Base-by-base conservation (phyloP, 1,139 yeast species). In the Magnusiomyces ingens region DNA sequence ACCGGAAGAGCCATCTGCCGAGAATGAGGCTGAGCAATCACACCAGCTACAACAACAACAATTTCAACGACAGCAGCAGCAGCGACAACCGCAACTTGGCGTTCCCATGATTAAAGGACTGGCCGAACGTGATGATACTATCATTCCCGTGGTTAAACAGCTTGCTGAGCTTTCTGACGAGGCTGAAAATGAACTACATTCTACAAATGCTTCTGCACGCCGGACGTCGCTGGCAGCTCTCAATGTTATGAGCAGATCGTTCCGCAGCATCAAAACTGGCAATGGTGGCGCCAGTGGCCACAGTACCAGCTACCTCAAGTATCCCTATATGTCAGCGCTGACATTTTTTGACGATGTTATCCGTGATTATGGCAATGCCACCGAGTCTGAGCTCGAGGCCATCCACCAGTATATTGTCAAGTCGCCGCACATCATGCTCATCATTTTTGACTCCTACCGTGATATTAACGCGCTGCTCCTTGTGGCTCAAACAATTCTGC, bases 371-470 rank as follows among this genome's bases (percentile, higher is more conserved):
- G 47, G 47, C 19, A 17, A n/a, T 13, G 42, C 35, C 3, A 18
- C 49, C 5, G 49, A 46, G 8, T 15, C 29, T 19, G 43, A 46
- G 13, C 17, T 46, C 12, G 49, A 46, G 17, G 43, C 49, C n/a
- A 38, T 46, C 6, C 49, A 46, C n/a, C 42, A 42, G 11, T 46
- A 46, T 15, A 46, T 46, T 46, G n/a, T 46, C 43, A 36, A 46
- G 19, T 36, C 49, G 13, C 49, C 49, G 37, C 49, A 46, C 15
- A 42, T 46, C 35, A 46, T 46, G 49, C 43, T 46, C 12, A 38
- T 46, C 8, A 46, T 46, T 6, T 46, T 46, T 46, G 49, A 46
- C 15, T 46, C 43, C 4, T 46, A 46, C 21, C 41, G 26, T 36
- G 49, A 46, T 37, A 32, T 38, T 19, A 38, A 37, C n/a, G 49